A percentile compares a stretch with the other conserved stretches of the same genome.
These are phyloP conservation scores for Leccinum broughii DNA, from an alignment of 768 basidiomycete species.

Conservation along the genomic window DNA sequence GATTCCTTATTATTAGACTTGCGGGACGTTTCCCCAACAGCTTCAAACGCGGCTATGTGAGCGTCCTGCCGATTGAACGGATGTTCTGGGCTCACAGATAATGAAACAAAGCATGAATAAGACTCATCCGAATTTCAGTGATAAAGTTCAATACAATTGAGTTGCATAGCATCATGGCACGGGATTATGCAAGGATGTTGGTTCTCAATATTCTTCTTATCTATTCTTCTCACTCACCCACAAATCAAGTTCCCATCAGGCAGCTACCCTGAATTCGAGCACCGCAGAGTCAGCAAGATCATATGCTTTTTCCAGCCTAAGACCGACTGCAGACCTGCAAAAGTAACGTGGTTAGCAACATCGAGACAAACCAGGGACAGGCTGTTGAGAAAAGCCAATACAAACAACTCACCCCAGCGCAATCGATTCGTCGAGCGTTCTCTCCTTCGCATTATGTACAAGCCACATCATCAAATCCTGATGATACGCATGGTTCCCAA, in stretches of 20 bases:
- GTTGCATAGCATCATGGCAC: too few relatives aligned
- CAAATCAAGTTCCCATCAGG: neutral
- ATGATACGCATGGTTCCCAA: constrained; percentile 42
- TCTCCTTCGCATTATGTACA: constrained; percentile 43
- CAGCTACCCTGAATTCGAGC: neutral
- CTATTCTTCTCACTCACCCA: too few relatives aligned
- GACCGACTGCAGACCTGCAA: neutral
- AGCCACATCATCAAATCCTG: constrained; percentile 50
- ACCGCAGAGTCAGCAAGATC: neutral
- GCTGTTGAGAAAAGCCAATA: neutral
- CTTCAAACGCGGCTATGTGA: too few relatives aligned
- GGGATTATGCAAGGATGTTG: too few relatives aligned
- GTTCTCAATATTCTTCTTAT: too few relatives aligned
- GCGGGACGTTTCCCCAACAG: too few relatives aligned
- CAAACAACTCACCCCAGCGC: neutral
- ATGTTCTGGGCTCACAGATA: too few relatives aligned
- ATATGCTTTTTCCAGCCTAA: neutral
- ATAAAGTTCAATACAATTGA: too few relatives aligned
- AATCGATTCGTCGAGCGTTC: constrained; percentile 30
- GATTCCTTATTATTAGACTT: too few relatives aligned
- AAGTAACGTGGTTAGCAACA: neutral
- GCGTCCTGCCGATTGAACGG: too few relatives aligned
- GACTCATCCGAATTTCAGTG: too few relatives aligned
- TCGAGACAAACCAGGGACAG: neutral
- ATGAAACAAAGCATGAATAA: too few relatives aligned